Conservation (phyloP, 2,329 filamentous ascomycete species). For the Verticillium nubilum region DNA sequence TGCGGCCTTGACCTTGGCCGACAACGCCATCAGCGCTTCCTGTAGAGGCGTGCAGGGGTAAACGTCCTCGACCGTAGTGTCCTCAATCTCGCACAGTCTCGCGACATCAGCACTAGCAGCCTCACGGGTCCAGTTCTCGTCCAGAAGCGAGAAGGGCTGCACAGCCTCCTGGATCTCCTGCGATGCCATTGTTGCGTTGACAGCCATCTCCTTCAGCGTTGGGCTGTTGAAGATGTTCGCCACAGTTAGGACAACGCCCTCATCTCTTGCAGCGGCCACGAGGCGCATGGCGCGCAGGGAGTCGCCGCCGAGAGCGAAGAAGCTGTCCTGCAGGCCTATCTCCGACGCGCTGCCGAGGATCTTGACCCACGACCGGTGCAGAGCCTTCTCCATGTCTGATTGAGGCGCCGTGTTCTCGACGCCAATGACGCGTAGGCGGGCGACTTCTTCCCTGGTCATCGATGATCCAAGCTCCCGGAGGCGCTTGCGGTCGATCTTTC, state of each 20-base stretch:
- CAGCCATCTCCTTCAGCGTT: conserved; percentile 36
- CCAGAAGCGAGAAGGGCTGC: conserved; percentile 33
- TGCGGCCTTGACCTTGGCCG: conserved; percentile 42
- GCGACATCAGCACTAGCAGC: conserved; percentile 30
- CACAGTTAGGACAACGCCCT: conserved; percentile 35
- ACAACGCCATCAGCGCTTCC: conserved; percentile 48
- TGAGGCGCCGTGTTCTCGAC: conserved; percentile 28
- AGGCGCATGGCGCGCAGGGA: conserved; percentile 47
- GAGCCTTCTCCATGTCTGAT: conserved; percentile 29
- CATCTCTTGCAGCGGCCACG: conserved; percentile 34
- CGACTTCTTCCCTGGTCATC: conserved; percentile 34
- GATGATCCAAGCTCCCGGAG: conserved; percentile 37
- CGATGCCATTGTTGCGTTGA: conserved; percentile 22
- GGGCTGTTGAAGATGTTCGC: conserved; percentile 40
- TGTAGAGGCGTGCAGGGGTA: conserved; percentile 52
- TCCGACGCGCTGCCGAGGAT: conserved; percentile 28
- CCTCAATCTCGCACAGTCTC: conserved; percentile 30
- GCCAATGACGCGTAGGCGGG: conserved; percentile 22
- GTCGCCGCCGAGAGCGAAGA: conserved; percentile 44
- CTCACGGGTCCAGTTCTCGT: conserved; percentile 24
- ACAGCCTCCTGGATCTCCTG: conserved; percentile 19
- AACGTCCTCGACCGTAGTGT: conserved; percentile 37
- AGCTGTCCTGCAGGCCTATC: conserved; percentile 33
- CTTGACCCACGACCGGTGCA: conserved; percentile 30
- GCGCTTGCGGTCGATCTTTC: conserved; percentile 43